Evolutionary conservation across 2,329 filamentous ascomycete species (phyloP).

Genomic region (Alternaria alternata): DNA sequence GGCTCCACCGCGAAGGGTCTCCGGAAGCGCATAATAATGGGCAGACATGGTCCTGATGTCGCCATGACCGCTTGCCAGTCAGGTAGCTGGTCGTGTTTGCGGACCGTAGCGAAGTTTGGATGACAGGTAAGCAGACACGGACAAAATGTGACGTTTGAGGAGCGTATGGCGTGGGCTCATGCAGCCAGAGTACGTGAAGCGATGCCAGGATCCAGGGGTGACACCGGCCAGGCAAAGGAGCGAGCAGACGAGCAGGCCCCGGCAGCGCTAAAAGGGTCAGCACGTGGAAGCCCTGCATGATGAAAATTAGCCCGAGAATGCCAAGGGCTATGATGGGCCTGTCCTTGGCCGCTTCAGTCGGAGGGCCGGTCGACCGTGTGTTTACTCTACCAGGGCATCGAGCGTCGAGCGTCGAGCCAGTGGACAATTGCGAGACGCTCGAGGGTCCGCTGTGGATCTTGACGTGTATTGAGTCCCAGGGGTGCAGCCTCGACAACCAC

Average conservation of each 20-base stretch:
- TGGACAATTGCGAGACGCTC: conserved; percentile 6
- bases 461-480: background rate
- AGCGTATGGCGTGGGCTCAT: conserved; percentile 25
- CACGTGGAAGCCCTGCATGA: conserved; percentile 38
- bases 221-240: conserved; percentile 13
- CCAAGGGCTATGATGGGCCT: conserved; percentile 9
- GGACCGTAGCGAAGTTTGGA: conserved; percentile 28
- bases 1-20: conserved; percentile 23
- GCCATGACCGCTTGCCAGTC: conserved; percentile 19
- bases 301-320: conserved; percentile 19
- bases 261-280: conserved; percentile 23
- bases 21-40: conserved; percentile 19
- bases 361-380: conserved; percentile 8
- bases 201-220: conserved; percentile 18
- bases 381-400: background rate
- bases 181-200: conserved; percentile 25
- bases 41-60: conserved; percentile 19
- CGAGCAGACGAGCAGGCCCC: conserved; percentile 11
- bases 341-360: conserved; percentile 14
- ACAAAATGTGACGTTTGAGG: conserved; percentile 31
- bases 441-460: conserved; percentile 14
- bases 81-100: conserved; percentile 17
- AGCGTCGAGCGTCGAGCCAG: conserved; percentile 5
- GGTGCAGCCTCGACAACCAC: conserved; percentile 3
- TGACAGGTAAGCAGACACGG: conserved; percentile 20